Base-by-base conservation (phyloP, 2,329 filamentous ascomycete genomes). In the Phaeosphaeria sp. region DNA sequence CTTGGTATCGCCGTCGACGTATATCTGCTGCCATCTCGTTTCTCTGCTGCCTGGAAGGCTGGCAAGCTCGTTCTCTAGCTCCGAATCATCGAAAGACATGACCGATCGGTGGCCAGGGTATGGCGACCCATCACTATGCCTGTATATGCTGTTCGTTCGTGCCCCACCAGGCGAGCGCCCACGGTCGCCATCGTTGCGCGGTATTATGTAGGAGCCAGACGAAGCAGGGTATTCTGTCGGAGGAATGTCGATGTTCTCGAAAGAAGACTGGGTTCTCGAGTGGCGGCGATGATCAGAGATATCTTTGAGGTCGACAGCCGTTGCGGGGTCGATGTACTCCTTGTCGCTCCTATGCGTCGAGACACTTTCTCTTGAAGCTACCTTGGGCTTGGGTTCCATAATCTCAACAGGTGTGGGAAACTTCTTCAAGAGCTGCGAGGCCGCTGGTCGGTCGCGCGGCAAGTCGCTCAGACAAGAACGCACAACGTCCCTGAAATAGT, bases 401-500 rank as follows among this genome's bases (percentile, higher is more conserved):
- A 66, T 50, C n/a, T 58, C 21, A 10, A 52, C 18, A 11, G 59
- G 47, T 2, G 75, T 64, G 0, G 78, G 78, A 44, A 77, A 75
- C 36, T 56, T 65, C 17, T 55, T 51, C 10, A 96, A 81, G 15
- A 98, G 83, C 23, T 89, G 84, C 49, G 87, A 87, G 3, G 95
- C 94, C 50, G 92, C 88, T 11, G 87, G 80, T 50, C 95, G 87
- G 54, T 87, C 81, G 55, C 90, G 87, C 6, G 95, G 94, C 57
- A 88, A 84, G 25, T 89, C 84, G 62, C 86, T 90, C 51, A 98
- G 82, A 73, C 94, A 98, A 17, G 87, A 87, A 52, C 88, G 85
- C 39, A 96, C 88, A 49, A 97, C 83, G 17, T 85, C 82, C 58
- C 87, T 86, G 76, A 91, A 98, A 84, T 93, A 98, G 13, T 83